A percentile compares a stretch with the other conserved stretches of the same genome.
phyloP scores from a whole-genome alignment of 1,284 basidiomycete genomes.

The Boletus mariae region DNA sequence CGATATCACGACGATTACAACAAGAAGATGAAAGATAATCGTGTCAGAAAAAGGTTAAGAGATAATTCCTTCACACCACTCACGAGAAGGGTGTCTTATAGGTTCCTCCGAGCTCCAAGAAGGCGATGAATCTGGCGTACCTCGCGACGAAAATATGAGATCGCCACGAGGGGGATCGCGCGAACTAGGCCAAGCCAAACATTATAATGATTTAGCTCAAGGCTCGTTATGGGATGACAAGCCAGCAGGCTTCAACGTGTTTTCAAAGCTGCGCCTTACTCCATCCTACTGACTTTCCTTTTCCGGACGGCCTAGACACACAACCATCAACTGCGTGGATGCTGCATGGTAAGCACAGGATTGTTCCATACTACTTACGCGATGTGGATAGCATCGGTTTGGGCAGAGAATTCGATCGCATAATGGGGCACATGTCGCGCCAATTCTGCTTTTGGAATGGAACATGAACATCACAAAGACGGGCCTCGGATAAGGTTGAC shows the following conservation, averaged over 20 bases:
- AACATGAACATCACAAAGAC: not conserved
- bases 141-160: constrained; percentile 17
- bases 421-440: constrained; percentile 5
- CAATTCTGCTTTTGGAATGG: constrained; percentile 10
- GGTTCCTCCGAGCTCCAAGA: constrained; percentile 8
- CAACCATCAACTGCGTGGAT: constrained; percentile 18
- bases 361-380: constrained; percentile 5
- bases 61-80: constrained; percentile 14
- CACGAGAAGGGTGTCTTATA: constrained; percentile 19
- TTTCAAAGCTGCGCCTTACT: constrained; percentile 18
- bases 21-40: constrained; percentile 21
- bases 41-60: constrained; percentile 12
- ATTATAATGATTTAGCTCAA: constrained; percentile 9
- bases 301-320: constrained; percentile 18
- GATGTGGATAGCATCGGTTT: not conserved
- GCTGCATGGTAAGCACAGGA: constrained; percentile 25
- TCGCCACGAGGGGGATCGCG: constrained; percentile 20
- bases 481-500: constrained; percentile 13
- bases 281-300: constrained; percentile 30
- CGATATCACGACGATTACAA: constrained; percentile 18
- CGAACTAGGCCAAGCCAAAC: constrained; percentile 6
- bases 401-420: not conserved
- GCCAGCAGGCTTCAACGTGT: constrained; percentile 27
- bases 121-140: constrained; percentile 27
- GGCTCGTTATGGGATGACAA: constrained; percentile 1